Evolutionary conservation across 768 basidiomycete genomes (phyloP), one percentile per base, ranked within the genome.

Genomic region (Tulasnella sp.): DNA sequence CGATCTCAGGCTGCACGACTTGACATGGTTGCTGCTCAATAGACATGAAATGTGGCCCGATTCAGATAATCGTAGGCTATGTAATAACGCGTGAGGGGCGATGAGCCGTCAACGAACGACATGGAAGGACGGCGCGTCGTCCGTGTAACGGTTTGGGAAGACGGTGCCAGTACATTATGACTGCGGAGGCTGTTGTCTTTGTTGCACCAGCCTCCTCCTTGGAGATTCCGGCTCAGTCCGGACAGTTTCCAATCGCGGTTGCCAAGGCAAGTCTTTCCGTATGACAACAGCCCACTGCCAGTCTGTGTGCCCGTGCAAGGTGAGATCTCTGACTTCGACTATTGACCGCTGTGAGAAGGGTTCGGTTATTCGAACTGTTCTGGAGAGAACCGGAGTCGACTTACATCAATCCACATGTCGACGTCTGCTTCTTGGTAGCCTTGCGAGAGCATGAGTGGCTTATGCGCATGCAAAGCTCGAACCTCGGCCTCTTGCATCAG

Each of bases 221-320:
- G 49, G 49, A 49, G 40, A 40, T 9, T 15, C 40, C 17, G 8
- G 8, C 8, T 40, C 40, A 15, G 40, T 9, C 8, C 12, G 40
- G 40, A n/a, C n/a, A n/a, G n/a, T n/a, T n/a, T n/a, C 9, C 19
- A 15, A 34, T 31, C 58, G 9, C 72, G n/a, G 19, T 37, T 54
- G 52, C 73, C 49, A 74, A 5, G 73, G 54, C 37, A 40, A n/a
- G 22, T 74, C 36, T 1, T 52, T 74, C n/a, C 73, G 73, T 17
- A 58, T 54, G 12, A 19, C 39, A 12, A 36, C 25, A 25, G 45
- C 11, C n/a, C 36, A 74, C 36, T 52, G 12, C 73, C 54, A 58
- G 15, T 14, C n/a, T 8, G 54, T 37, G 37, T 74, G 34, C n/a
- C 42, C 54, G 36, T 74, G 73, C 3, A 54, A 5, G 1, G 49